phyloP scores from a whole-genome alignment of 345 rosid genomes.

The Camelina laxa region DNA sequence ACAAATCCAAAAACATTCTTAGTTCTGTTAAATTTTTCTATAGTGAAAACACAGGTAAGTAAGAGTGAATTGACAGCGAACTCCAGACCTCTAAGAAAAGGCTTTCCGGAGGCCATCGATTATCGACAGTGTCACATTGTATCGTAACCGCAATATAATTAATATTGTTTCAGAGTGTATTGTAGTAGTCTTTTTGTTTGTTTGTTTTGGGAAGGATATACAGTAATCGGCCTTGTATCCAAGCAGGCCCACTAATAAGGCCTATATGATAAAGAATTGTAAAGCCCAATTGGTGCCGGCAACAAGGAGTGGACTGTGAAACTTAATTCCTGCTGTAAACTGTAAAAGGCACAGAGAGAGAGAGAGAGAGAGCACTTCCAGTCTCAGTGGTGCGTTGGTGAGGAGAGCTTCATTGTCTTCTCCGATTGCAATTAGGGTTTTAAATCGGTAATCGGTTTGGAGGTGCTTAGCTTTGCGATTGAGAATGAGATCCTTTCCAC shows the following conservation, averaged over 20 bases:
- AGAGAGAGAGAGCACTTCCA: conserved; percentile 26
- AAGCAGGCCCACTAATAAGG: neutral
- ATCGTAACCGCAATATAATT: neutral
- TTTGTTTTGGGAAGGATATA: neutral
- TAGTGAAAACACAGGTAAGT: no score
- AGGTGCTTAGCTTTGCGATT: conserved; percentile 7
- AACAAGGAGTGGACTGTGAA: conserved; percentile 3
- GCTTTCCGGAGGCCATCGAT: no score
- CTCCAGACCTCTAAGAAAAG: no score
- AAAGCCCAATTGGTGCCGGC: conserved; percentile 5
- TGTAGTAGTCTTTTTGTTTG: no score
- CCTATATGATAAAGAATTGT: neutral
- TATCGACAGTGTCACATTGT: neutral
- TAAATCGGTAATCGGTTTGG: neutral
- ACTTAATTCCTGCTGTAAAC: neutral
- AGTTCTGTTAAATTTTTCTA: no score
- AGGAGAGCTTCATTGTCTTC: conserved; percentile 24
- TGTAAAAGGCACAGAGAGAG: conserved; percentile 23
- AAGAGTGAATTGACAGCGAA: no score
- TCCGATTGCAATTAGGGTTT: conserved; percentile 39
- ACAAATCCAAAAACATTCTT: no score
- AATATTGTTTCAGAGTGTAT: no score
- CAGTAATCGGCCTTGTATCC: neutral
- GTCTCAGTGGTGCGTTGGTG: conserved; percentile 17
- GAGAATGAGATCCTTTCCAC: conserved; percentile 41